Conservation (phyloP, 73 alveolate species). For the Paramecium primaurelia region DNA sequence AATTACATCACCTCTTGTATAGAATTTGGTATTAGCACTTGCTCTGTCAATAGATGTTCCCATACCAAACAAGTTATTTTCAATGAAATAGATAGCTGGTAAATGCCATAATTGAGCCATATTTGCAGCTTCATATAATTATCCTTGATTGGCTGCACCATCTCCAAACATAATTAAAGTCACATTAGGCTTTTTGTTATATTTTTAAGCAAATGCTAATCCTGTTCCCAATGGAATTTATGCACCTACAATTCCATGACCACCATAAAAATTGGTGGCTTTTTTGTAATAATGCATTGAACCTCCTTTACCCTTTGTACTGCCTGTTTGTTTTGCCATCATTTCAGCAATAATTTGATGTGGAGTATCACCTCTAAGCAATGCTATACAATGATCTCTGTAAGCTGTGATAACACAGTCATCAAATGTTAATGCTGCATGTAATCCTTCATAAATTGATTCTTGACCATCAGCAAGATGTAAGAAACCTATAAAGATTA, state of each 20-base stretch:
- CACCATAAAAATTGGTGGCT: conserved; percentile 82
- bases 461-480: conserved; percentile 11
- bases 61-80: conserved; percentile 86
- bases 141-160: conserved; percentile 94
- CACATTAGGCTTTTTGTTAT: conserved; percentile 65
- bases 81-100: conserved; percentile 80
- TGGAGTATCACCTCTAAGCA: conserved; percentile 80
- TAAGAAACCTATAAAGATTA: not conserved
- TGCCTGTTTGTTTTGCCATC: conserved; percentile 83
- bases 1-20: conserved; percentile 85
- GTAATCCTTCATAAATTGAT: not conserved
- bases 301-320: conserved; percentile 90
- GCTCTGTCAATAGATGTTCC: conserved; percentile 82
- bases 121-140: conserved; percentile 83
- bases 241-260: conserved; percentile 92
- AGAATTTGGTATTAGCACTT: conserved; percentile 77
- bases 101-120: conserved; percentile 90
- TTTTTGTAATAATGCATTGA: conserved; percentile 86
- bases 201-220: conserved; percentile 81
- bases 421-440: conserved; percentile 51
- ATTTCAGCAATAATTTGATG: conserved; percentile 82
- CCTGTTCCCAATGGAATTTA: conserved; percentile 90
- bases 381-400: conserved; percentile 84
- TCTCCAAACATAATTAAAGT: conserved; percentile 86
- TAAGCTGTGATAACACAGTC: conserved; percentile 85